A percentile compares a stretch with the other conserved stretches of the same genome.
phyloP scores from a whole-genome alignment of 495 filamentous ascomycete species.

The Aspergillus haitiensis region DNA sequence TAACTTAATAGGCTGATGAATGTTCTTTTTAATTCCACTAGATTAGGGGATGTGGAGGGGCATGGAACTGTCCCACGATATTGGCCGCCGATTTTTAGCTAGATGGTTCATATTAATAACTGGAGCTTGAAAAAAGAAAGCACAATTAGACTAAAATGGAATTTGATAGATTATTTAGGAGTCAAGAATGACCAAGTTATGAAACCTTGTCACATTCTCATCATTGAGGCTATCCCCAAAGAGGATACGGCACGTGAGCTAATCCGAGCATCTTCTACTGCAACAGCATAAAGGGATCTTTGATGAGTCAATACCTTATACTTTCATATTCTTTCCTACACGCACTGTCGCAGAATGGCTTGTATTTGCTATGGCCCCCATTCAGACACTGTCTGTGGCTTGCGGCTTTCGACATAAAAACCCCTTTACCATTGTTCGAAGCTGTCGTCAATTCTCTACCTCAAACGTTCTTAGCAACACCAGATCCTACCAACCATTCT shows the following conservation, averaged over 20 bases:
- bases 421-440: neutral
- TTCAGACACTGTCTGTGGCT: slow-evolving; percentile 21
- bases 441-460: slow-evolving; percentile 12
- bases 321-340: neutral
- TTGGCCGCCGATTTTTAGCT: no score
- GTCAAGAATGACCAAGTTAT: neutral
- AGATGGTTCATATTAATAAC: no score
- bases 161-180: no score
- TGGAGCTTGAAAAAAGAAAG: neutral
- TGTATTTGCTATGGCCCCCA: slow-evolving; percentile 24
- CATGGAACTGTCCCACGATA: no score
- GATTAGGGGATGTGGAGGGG: no score
- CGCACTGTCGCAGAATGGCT: slow-evolving; percentile 23
- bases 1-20: no score
- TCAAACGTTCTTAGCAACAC: slow-evolving; percentile 19
- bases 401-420: slow-evolving; percentile 13
- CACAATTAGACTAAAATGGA: neutral
- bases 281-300: no score
- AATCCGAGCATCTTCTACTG: neutral
- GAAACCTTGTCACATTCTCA: neutral
- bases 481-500: slow-evolving; percentile 27
- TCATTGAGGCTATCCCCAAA: neutral
- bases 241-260: neutral
- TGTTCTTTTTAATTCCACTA: no score
- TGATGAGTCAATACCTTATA: no score